Evolutionary conservation across 805 yeast species (phyloP).

Genomic region (Sugiyamaella floridensis): DNA sequence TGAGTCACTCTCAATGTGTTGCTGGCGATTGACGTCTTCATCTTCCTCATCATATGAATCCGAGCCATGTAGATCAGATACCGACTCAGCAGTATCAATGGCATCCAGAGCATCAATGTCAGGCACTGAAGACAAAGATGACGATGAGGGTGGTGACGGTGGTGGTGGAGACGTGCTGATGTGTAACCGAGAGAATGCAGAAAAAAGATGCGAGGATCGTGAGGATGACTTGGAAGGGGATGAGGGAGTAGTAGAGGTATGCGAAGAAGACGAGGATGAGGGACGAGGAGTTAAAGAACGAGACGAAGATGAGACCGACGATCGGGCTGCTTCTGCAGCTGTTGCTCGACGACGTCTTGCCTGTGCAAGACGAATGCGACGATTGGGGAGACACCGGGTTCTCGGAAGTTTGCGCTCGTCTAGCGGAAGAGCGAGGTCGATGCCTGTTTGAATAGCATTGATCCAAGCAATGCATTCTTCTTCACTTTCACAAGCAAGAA

Average conservation of each 20-base stretch:
- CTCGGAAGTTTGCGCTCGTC: constrained; percentile 64
- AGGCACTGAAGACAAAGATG: too few relatives aligned
- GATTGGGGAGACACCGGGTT: constrained; percentile 67
- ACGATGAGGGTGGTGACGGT: too few relatives aligned
- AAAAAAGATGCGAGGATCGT: not conserved
- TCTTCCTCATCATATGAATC: constrained; percentile 13
- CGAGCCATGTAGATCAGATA: not conserved
- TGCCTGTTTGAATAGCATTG: constrained; percentile 61
- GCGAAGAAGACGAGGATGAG: not conserved
- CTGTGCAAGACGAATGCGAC: constrained; percentile 40
- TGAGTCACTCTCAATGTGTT: constrained; percentile 5
- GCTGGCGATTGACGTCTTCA: constrained; percentile 2
- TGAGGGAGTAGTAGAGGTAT: not conserved
- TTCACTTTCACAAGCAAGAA: constrained; percentile 55
- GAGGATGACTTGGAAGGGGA: not conserved
- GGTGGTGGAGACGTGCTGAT: not conserved
- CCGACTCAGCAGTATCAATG: too few relatives aligned
- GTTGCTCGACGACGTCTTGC: too few relatives aligned
- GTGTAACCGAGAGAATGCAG: not conserved
- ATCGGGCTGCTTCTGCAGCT: too few relatives aligned
- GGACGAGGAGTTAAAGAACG: not conserved
- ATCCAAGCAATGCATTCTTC: constrained; percentile 77
- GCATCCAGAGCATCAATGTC: too few relatives aligned
- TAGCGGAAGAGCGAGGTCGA: constrained; percentile 72
- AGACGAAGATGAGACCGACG: not conserved